Evolutionary conservation across 2,329 filamentous ascomycete genomes (phyloP).

Genomic region (Clathrospora elynae): DNA sequence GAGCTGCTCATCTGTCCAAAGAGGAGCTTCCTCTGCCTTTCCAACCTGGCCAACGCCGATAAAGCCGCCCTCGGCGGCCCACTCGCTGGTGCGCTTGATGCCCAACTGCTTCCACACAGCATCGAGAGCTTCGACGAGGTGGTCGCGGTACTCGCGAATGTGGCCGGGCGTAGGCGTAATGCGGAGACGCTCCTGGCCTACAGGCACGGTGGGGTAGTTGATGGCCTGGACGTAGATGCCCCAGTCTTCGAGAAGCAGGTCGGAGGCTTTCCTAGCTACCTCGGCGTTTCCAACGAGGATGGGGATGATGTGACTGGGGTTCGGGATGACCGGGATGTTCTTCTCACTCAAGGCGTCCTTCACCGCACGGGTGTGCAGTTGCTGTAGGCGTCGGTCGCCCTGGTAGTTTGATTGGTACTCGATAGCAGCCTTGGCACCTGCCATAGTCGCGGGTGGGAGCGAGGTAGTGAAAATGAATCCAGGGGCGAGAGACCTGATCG

Average conservation of each 20-base stretch:
- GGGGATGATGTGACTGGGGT: slow-evolving; percentile 95
- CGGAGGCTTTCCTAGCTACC: slow-evolving; percentile 87
- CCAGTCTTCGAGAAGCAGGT: slow-evolving; percentile 87
- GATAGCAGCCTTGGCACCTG: slow-evolving; percentile 86
- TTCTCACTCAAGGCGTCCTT: slow-evolving; percentile 79
- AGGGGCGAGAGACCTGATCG: slow-evolving; percentile 89
- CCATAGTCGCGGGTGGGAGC: slow-evolving; percentile 94
- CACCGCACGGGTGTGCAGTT: slow-evolving; percentile 92
- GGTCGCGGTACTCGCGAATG: slow-evolving; percentile 79
- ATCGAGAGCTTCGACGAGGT: slow-evolving; percentile 82
- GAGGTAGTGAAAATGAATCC: slow-evolving; percentile 99
- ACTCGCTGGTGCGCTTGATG: slow-evolving; percentile 91
- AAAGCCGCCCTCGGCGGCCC: slow-evolving; percentile 89
- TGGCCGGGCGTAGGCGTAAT: slow-evolving; percentile 97
- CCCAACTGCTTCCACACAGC: slow-evolving; percentile 85
- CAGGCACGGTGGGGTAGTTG: slow-evolving; percentile 97
- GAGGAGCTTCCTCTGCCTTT: slow-evolving; percentile 65
- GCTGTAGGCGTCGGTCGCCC: slow-evolving; percentile 88
- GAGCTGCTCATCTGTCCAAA: slow-evolving; percentile 92
- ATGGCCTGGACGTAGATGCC: slow-evolving; percentile 98
- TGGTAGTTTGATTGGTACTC: slow-evolving; percentile 88
- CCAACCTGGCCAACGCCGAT: slow-evolving; percentile 84
- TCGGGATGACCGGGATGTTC: slow-evolving; percentile 95
- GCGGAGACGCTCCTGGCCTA: slow-evolving; percentile 94
- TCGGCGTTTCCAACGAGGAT: slow-evolving; percentile 93